Evolutionary conservation across 352 stramenopile species (phyloP).

Genomic region (Phytophthora syringae): DNA sequence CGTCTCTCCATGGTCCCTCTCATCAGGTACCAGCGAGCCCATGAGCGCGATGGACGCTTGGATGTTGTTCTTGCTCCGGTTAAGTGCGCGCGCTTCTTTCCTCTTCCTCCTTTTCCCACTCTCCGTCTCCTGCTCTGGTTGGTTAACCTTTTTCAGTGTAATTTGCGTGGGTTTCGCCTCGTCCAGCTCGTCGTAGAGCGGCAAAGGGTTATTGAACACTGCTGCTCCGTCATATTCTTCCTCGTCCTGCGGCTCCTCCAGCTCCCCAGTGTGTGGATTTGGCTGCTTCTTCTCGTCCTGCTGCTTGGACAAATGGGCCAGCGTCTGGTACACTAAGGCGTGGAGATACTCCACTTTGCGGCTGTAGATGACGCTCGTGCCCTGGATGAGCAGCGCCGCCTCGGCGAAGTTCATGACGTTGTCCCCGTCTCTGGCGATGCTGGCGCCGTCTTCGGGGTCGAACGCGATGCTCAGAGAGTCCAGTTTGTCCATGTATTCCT

Average conservation of each 20-base stretch:
- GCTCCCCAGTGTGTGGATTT: slow-evolving; percentile 8
- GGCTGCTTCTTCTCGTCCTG: slow-evolving; percentile 46
- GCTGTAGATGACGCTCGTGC: slow-evolving; percentile 94
- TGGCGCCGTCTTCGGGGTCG: slow-evolving; percentile 47
- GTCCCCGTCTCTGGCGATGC: slow-evolving; percentile 22
- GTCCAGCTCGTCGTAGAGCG: slow-evolving; percentile 66
- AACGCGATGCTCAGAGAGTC: slow-evolving; percentile 76
- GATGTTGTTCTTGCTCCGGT: slow-evolving; percentile 74
- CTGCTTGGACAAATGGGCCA: slow-evolving; percentile 81
- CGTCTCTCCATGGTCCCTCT: slow-evolving; percentile 80
- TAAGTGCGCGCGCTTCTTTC: slow-evolving; percentile 24
- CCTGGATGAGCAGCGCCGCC: slow-evolving; percentile 94
- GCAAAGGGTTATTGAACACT: slow-evolving; percentile 64
- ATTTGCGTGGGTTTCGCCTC: slow-evolving; percentile 62
- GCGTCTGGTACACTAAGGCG: slow-evolving; percentile 90
- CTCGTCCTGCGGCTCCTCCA: slow-evolving; percentile 29
- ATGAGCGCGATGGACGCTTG: slow-evolving; percentile 83
- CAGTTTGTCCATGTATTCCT: slow-evolving; percentile 92
- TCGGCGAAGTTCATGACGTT: slow-evolving; percentile 92
- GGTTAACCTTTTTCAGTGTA: slow-evolving; percentile 47
- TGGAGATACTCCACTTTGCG: slow-evolving; percentile 97
- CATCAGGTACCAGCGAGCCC: slow-evolving; percentile 78
- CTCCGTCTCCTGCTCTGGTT: slow-evolving; percentile 22
- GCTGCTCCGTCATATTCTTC: slow-evolving; percentile 32
- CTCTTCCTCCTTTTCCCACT: slow-evolving; percentile 21